Base-by-base conservation (phyloP, 2,329 filamentous ascomycete species). In the Orbilia blumenaviensis region DNA sequence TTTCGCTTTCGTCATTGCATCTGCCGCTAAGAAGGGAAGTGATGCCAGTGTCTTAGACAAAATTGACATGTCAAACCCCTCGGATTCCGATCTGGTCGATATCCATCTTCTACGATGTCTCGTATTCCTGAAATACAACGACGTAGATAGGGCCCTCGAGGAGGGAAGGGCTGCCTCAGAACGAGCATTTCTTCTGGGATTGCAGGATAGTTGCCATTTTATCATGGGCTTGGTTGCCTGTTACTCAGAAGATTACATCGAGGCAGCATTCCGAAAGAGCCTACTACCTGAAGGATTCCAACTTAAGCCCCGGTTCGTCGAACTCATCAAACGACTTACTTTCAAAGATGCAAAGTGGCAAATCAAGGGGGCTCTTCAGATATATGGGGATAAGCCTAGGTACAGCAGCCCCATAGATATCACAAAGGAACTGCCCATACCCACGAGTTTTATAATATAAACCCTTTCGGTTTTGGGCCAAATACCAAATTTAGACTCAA, bases 301-400 rank as follows among this genome's bases (percentile, higher is more conserved):
- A 23, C 27, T 72, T 8, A 27, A 50, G 4, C 58, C 67, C n/a
- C 36, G 60, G 18, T 60, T 72, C 18, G 67, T 36, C 12, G 60
- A 72, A 5, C 25, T 66, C 9, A 72, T 72, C 38, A 72, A 56
- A 32, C 50, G 38, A 18, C 67, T 72, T 34, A 34, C 60, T 2
- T 72, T 72, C 32, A 72, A 66, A 27, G 48, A 72, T 16, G 67
- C 67, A 12, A 72, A 66, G 25, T 72, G 67, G 67, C 38, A 48
- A 25, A 56, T 71, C 16, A 46, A 27, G 25, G 66, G 41, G 14
- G 8, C 36, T 21, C 14, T 71, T n/a, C 29, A 48, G 12, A 54
- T 27, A 2, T 69, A 42, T 12, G 44, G 34, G 10, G 67, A 58
- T 6, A 63, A 72, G 34, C 48, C 67, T 14, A 66, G 67, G 12